Evolutionary conservation across 2,329 filamentous ascomycete genomes (phyloP).

Genomic region (Penicillium sp.): DNA sequence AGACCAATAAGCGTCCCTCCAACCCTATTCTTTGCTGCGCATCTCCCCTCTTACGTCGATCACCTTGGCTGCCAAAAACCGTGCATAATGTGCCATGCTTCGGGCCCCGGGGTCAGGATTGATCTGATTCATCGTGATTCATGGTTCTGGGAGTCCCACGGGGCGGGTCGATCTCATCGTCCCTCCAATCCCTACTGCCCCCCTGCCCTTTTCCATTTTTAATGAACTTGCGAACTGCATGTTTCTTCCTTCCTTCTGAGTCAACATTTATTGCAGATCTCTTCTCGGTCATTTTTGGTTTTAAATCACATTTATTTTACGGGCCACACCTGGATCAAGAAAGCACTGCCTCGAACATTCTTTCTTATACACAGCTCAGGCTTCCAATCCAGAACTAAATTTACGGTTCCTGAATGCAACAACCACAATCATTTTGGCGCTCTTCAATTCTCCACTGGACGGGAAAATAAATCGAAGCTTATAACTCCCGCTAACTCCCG

Average conservation of each 20-base stretch:
- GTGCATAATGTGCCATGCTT: conserved; percentile 5
- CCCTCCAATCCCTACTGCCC: background rate
- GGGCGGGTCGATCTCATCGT: background rate
- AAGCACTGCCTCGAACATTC: conserved; percentile 20
- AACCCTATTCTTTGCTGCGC: background rate
- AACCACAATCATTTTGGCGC: background rate
- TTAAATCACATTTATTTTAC: background rate
- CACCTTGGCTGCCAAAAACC: conserved; percentile 4
- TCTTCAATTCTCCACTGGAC: background rate
- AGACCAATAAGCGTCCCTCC: background rate
- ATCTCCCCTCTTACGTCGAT: conserved; percentile 8
- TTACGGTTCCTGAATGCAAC: conserved; percentile 2
- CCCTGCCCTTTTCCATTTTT: background rate
- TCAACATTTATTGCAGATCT: conserved; percentile 16
- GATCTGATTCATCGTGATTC: conserved; percentile 16
- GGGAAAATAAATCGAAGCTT: conserved; percentile 1
- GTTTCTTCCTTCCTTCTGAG: conserved; percentile 5
- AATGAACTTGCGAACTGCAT: background rate
- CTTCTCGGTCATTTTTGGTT: background rate
- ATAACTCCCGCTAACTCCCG: conserved; percentile 5
- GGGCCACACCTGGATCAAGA: conserved; percentile 14
- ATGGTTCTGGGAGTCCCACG: conserved; percentile 1
- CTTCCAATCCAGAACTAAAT: background rate
- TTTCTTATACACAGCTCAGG: conserved; percentile 12
- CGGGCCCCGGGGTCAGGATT: background rate